Evolutionary conservation across 352 stramenopile genomes (phyloP), one percentile per base, ranked within the genome.

Genomic region (Globisporangium irregulare): DNA sequence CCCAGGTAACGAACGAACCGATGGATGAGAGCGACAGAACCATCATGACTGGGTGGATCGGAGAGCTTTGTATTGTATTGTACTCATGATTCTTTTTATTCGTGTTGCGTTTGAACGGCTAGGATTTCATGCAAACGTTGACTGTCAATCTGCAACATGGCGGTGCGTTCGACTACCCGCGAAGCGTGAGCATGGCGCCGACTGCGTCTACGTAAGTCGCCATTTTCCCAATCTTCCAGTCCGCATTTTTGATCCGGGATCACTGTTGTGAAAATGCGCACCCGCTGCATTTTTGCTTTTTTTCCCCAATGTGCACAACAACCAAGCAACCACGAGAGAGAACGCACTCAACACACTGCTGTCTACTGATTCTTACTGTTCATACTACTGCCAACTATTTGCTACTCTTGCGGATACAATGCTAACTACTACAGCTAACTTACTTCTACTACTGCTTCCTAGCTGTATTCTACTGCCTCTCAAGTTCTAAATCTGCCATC

Each of bases 61-160:
- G 34, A 41, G 34, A 14, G 9, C 34, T 14, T 41, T 41, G 29
- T 32, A 32, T 7, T 41, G 34, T 41, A 41, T 41, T 43, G 36
- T 43, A 15, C 10, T 43, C 36, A 43, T 43, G 36, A 15, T 7
- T 24, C 12, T 24, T 4, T 18, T 43, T 4, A 24, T 32, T 15
- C 24, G 25, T 1, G 38, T 59, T 32, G 14, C 18, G 8, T 24
- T 53, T 62, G 53, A 69, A 29, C 66, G 64, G 8, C 10, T 54
- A 93, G 82, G 85, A 95, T 60, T 95, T 95, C 43, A 92, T 95
- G 85, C 84, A 90, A 71, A 91, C 80, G 53, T 74, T 92, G 66
- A 81, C 77, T 14, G 76, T 88, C 41, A 92, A 91, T 55, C 74
- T 95, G 34, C 83, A 92, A 66, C 87, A 95, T 59, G 78, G 70